Evolutionary conservation across 108 stramenopile species (phyloP).

Genomic region (Nitzschia sp.): DNA sequence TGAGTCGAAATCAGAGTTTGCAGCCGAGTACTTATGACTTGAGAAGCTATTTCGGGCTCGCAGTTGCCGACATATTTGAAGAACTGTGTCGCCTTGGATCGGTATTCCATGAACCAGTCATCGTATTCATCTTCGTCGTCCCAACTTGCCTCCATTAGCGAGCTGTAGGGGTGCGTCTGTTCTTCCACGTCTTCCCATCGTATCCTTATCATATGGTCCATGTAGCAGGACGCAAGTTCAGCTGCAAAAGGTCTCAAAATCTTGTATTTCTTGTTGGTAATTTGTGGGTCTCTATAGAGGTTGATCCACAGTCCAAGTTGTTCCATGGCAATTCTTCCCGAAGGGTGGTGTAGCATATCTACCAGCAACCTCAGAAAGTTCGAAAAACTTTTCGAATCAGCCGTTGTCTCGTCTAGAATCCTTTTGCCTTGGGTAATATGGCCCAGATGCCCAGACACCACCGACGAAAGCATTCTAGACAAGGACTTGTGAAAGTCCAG

Average conservation of each 20-base stretch:
- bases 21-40: conserved; percentile 48
- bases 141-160: conserved; percentile 76
- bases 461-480: conserved; percentile 63
- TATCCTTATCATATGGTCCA: conserved; percentile 67
- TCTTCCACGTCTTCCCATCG: conserved; percentile 87
- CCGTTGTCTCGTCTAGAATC: conserved; percentile 34
- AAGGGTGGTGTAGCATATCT: conserved; percentile 80
- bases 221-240: conserved; percentile 55
- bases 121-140: conserved; percentile 83
- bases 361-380: conserved; percentile 61
- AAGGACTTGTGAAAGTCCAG: conserved; percentile 70
- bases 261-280: conserved; percentile 20
- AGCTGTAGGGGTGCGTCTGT: conserved; percentile 56
- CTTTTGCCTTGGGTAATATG: conserved; percentile 74
- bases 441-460: conserved; percentile 69
- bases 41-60: conserved; percentile 64
- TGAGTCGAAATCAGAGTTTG: conserved; percentile 46
- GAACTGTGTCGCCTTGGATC: conserved; percentile 72
- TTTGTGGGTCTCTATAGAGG: conserved; percentile 80
- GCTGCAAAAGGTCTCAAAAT: conserved; percentile 60
- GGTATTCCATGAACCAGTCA: conserved; percentile 68
- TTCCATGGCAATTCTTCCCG: conserved; percentile 66
- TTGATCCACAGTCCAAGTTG: conserved; percentile 78
- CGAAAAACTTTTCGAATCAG: conserved; percentile 29
- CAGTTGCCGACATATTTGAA: conserved; percentile 64